Evolutionary conservation across 1,139 yeast species (phyloP), one percentile per base, ranked within the genome.

Genomic region (Candida buenavistaensis): DNA sequence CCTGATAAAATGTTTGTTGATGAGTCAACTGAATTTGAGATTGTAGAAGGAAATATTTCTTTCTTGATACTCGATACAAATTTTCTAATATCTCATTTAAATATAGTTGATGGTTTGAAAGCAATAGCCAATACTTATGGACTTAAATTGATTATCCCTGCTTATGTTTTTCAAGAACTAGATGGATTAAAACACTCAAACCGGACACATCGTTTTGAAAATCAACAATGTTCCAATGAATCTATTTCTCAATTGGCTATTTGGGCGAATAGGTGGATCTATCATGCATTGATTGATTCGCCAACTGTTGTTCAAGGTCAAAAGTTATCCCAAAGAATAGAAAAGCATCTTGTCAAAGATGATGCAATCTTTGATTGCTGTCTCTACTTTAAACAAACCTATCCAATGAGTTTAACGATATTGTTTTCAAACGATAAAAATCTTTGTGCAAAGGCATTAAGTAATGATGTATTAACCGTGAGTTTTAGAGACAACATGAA

Each of bases 331-430:
- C 87, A 89, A 50, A 59, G 65, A 25, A 38, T 80, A 8, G 48
- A 78, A 62, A 33, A 41, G 25, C 34, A 52, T 5, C 55, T 79
- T 1, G 43, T 41, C 0, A 82, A 85, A 38, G 97, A 90, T 54
- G 95, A 89, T 49, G 74, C 95, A 0, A 89, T 90, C 41, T 58
- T 89, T 23, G 97, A 90, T 57, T 88, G 96, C 53, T 84, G 95
- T 48, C 50, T 83, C 19, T 89, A 72, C 51, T 80, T 81, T 41
- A 69, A 74, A 42, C 57, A 67, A 14, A 53, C 54, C 36, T 41
- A 56, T 54, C 54, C 69, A 10, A 41, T 52, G 12, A 63, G 70
- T 28, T 62, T 87, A 33, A 82, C 82, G 4, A 73, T 88, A 4
- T 57, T 86, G 21, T 50, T 88, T 35, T 82, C 96, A 0, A 85